Base-by-base conservation (phyloP, 345 rosid genomes). In the Corchorus olitorius region DNA sequence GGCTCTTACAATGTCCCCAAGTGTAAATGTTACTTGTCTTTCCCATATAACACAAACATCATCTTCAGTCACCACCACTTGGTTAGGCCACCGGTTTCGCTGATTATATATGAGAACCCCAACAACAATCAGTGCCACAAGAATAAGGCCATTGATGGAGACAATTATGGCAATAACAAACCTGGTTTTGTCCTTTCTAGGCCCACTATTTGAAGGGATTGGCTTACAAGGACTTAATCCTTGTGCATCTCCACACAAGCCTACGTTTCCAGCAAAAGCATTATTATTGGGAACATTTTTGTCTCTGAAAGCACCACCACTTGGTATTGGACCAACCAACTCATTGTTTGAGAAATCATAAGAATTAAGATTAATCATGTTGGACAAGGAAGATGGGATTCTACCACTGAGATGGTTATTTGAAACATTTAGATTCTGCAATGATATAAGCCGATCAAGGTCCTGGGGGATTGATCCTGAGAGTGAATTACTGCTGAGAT, bases 401-500 rank as follows among this genome's bases (percentile, higher is more conserved):
- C 56, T 74, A 45, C 91, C 91, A 0, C 90, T 86, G 9, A 91
- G 85, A 50, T 79, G 62, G 78, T 91, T 91, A 74, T 72, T 87
- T 0, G 93, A 91, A 67, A 91, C 74, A 65, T 89, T 85, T 62
- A 89, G 88, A 73, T 37, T 78, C 84, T 88, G 91, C 81, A 89
- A 62, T 0, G 7, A 37, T 14, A 41, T 58, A 58, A 91, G 90
- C 81, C 76, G 84, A 55, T 77, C 82, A 16, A 91, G 73, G 33
- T 76, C 81, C 55, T 49, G 75, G 27, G 93, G 93, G 66, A 89
- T 89, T 41, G 68, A 34, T 62, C 91, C 92, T 3, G 88, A 87
- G 70, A 91, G 83, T 17, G 80, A 84, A 81, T 88, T 90, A 83
- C 90, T 84, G 80, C 94, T 87, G 41, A 90, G 89, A 70, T 88